Percentiles rank a stretch among this genome's conserved stretches.
Conservation (phyloP, 352 stramenopile genomes). For the Phytophthora podocarpi region DNA sequence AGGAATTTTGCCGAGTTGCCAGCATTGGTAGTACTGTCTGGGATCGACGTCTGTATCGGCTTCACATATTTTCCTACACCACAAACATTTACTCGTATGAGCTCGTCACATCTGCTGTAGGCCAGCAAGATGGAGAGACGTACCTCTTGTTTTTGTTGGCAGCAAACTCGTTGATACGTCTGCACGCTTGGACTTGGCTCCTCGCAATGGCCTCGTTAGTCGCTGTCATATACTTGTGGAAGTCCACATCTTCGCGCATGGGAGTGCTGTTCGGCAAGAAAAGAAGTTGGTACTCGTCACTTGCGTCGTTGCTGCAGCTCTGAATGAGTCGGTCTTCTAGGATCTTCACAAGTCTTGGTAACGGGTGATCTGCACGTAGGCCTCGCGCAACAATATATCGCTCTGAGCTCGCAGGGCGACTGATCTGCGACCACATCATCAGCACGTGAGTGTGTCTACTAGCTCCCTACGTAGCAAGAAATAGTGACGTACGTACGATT, state of each 20-base stretch:
- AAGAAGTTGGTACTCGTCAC: background rate
- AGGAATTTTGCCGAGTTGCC: constrained; percentile 32
- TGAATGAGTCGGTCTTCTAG: constrained; percentile 35
- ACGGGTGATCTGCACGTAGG: constrained; percentile 23
- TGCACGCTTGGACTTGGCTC: constrained; percentile 47
- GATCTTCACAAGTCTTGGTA: constrained; percentile 24
- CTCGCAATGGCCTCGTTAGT: constrained; percentile 40
- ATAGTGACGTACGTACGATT: constrained; percentile 17
- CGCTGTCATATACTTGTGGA: constrained; percentile 48
- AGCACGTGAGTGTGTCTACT: background rate
- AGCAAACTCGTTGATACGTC: constrained; percentile 40
- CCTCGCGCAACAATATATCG: constrained; percentile 61
- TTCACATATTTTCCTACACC: constrained; percentile 25
- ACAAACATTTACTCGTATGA: background rate
- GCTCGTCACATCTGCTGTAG: too few species aligned
- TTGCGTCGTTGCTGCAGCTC: background rate
- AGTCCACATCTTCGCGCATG: constrained; percentile 34
- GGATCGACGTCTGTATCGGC: constrained; percentile 20
- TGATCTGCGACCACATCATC: constrained; percentile 51
- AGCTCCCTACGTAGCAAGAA: background rate
- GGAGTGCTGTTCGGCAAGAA: constrained; percentile 29
- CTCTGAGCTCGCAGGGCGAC: constrained; percentile 80
- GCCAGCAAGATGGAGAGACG: background rate
- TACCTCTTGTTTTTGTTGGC: constrained; percentile 36
- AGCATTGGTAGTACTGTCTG: constrained; percentile 47